Evolutionary conservation across 1,139 yeast species (phyloP).

Genomic region (Lipomyces yarrowii): DNA sequence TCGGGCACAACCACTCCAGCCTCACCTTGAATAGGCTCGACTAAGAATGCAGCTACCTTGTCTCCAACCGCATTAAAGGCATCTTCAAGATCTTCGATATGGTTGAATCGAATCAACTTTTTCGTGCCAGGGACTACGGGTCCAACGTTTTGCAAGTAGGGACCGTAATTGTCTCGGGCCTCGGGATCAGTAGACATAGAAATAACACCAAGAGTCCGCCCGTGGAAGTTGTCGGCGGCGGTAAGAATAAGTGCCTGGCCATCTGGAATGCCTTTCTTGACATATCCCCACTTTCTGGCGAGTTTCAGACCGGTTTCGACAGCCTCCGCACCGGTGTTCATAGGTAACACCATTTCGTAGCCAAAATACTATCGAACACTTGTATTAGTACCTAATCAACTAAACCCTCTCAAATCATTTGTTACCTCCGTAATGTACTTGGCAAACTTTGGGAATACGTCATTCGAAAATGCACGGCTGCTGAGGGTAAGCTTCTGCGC

Average conservation of each 20-base stretch:
- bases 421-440: slow-evolving; percentile 72
- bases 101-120: slow-evolving; percentile 68
- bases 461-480: slow-evolving; percentile 91
- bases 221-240: slow-evolving; percentile 91
- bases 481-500: slow-evolving; percentile 82
- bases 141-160: slow-evolving; percentile 82
- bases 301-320: slow-evolving; percentile 93
- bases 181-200: slow-evolving; percentile 97
- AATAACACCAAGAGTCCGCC: slow-evolving; percentile 92
- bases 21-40: slow-evolving; percentile 98
- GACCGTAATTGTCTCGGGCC: slow-evolving; percentile 87
- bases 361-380: slow-evolving; percentile 57
- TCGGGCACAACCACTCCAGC: slow-evolving; percentile 98
- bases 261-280: slow-evolving; percentile 77
- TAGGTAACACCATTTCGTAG: slow-evolving; percentile 92
- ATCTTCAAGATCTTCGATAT: slow-evolving; percentile 79
- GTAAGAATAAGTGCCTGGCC: slow-evolving; percentile 86
- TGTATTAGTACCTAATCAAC: neutral
- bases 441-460: slow-evolving; percentile 84
- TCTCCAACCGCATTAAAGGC: slow-evolving; percentile 87
- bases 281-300: slow-evolving; percentile 97
- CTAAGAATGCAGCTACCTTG: slow-evolving; percentile 84
- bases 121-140: slow-evolving; percentile 66
- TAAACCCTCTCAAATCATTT: neutral
- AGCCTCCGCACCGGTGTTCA: slow-evolving; percentile 99